Conservation (phyloP, 768 basidiomycete species). For the Sistotremastrum suecicum region DNA sequence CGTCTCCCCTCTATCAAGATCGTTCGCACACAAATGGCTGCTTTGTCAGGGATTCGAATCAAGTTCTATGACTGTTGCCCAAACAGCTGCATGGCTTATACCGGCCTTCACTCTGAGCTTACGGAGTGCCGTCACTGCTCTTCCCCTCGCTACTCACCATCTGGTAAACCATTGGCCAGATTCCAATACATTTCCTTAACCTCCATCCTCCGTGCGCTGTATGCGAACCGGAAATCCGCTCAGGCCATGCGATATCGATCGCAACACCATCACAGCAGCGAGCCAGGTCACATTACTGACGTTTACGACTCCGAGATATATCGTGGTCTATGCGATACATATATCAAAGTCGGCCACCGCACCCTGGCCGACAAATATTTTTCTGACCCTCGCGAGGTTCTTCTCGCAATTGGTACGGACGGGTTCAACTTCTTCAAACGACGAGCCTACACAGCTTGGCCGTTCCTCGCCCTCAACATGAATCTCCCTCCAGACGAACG, state of each 20-base stretch:
- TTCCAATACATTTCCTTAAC: slow-evolving; percentile 28
- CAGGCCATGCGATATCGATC: slow-evolving; percentile 18
- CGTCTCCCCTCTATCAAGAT: slow-evolving; percentile 10
- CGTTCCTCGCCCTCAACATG: slow-evolving; percentile 26
- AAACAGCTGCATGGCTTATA: slow-evolving; percentile 26
- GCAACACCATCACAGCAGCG: slow-evolving; percentile 9
- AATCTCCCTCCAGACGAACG: slow-evolving; percentile 27
- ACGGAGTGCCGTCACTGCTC: slow-evolving; percentile 23
- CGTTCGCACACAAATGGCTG: slow-evolving; percentile 11
- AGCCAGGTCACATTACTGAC: slow-evolving; percentile 15
- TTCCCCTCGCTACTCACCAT: slow-evolving; percentile 11
- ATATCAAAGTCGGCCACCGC: slow-evolving; percentile 17
- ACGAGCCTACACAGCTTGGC: slow-evolving; percentile 22
- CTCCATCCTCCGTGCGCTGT: slow-evolving; percentile 19
- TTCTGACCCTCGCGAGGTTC: slow-evolving; percentile 23
- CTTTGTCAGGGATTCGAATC: slow-evolving; percentile 20
- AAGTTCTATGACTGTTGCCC: slow-evolving; percentile 26
- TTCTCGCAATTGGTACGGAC: slow-evolving; percentile 28
- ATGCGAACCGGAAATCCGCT: slow-evolving; percentile 10
- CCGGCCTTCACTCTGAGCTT: slow-evolving; percentile 16
- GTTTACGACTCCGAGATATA: slow-evolving; percentile 24
- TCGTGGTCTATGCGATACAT: slow-evolving; percentile 7
- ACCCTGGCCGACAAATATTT: slow-evolving; percentile 20
- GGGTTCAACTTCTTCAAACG: slow-evolving; percentile 26
- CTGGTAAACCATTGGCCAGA: slow-evolving; percentile 11